These are phyloP conservation scores for Myriosclerotinia scirpicola DNA, from an alignment of 2,329 filamentous ascomycete species.

Conservation along the genomic window DNA sequence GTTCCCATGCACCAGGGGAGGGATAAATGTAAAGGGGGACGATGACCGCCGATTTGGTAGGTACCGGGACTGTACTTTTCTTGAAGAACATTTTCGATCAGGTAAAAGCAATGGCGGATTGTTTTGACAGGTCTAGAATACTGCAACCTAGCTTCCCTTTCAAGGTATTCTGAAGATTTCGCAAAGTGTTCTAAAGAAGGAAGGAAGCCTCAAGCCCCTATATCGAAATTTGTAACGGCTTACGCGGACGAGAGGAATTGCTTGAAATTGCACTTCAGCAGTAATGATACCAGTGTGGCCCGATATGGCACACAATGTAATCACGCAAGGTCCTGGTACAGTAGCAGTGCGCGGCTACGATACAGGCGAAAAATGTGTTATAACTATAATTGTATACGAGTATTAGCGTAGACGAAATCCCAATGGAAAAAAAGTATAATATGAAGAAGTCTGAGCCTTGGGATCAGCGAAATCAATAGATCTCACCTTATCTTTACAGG, in stretches of 20 bases:
- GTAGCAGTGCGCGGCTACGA: constrained; percentile 12
- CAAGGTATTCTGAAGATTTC: constrained; percentile 13
- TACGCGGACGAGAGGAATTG: constrained; percentile 14
- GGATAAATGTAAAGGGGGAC: constrained; percentile 35
- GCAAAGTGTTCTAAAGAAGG: constrained; percentile 14
- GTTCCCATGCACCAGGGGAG: constrained; percentile 29
- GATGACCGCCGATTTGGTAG: constrained; percentile 27
- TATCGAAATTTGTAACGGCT: constrained; percentile 21
- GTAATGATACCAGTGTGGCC: neutral
- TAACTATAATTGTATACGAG: constrained; percentile 21
- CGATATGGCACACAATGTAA: constrained; percentile 23
- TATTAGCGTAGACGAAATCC: constrained; percentile 8
- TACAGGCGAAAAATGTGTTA: neutral
- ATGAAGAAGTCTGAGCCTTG: constrained; percentile 16
- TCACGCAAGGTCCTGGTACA: constrained; percentile 9
- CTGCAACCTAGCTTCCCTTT: constrained; percentile 18
- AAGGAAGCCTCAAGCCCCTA: constrained; percentile 19
- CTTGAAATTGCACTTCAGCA: constrained; percentile 19
- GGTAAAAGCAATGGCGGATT: constrained; percentile 4
- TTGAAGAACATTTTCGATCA: constrained; percentile 8
- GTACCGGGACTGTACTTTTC: neutral
- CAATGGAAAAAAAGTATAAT: constrained; percentile 22
- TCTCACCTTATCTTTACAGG: constrained; percentile 23
- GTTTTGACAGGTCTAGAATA: neutral
- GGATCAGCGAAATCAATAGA: constrained; percentile 8